A percentile compares a stretch with the other conserved stretches of the same genome.
These are phyloP conservation scores for Salix viminalis DNA, from an alignment of 345 rosid genomes.

Conservation along the genomic window DNA sequence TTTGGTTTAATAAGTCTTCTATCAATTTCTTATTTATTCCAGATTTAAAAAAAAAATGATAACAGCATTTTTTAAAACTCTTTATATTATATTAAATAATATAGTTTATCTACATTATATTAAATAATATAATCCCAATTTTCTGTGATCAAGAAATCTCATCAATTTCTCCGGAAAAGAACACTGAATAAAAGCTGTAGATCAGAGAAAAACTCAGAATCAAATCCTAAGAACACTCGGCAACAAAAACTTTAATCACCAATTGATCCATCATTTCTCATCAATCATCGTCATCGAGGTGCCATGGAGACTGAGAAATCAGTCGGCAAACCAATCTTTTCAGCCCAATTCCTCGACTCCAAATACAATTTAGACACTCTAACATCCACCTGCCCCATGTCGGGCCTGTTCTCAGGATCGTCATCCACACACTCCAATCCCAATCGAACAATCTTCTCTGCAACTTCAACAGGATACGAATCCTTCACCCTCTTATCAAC, in stretches of 20 bases:
- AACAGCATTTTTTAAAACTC: too few relatives aligned
- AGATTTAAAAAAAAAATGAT: too few relatives aligned
- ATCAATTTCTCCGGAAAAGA: neutral
- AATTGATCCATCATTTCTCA: neutral
- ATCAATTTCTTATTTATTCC: too few relatives aligned
- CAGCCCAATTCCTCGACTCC: slow-evolving; percentile 30
- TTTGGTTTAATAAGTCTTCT: too few relatives aligned
- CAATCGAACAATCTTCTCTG: slow-evolving; percentile 21
- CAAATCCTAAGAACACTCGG: neutral
- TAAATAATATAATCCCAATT: too few relatives aligned
- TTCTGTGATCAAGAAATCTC: neutral
- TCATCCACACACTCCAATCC: slow-evolving; percentile 31
- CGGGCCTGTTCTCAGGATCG: slow-evolving; percentile 24
- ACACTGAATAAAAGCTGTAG: neutral
- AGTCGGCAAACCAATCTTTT: slow-evolving; percentile 20
- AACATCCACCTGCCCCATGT: slow-evolving; percentile 23
- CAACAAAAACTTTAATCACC: neutral
- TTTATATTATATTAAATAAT: too few relatives aligned
- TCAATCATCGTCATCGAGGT: slow-evolving; percentile 12
- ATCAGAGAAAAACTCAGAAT: neutral
- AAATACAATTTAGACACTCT: slow-evolving; percentile 28
- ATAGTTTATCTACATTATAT: too few relatives aligned
- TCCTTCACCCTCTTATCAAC: slow-evolving; percentile 29
- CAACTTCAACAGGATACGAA: slow-evolving; percentile 28
- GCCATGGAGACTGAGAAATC: slow-evolving; percentile 32